Evolutionary conservation across 1,139 yeast genomes (phyloP), one percentile per base, ranked within the genome.

Genomic region (Candida glucosophila): DNA sequence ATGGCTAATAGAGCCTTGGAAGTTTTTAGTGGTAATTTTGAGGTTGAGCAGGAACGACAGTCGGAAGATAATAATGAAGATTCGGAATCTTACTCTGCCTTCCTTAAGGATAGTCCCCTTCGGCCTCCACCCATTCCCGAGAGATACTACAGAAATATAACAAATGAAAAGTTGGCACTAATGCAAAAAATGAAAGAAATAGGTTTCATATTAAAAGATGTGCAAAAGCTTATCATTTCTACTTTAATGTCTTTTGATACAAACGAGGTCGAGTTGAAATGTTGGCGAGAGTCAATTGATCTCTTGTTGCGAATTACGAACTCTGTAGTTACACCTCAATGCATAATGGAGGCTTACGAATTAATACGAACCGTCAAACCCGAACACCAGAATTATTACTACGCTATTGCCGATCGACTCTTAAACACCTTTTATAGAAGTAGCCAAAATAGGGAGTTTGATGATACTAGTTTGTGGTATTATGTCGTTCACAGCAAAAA

Each of bases 401-500:
- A 16, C 10, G 12, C 12, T 3, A 23, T 26, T 10, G 13, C 26
- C 3, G n/a, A 26, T 5, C 20, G n/a, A 4, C 9, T 26, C 10
- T 13, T 26, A 14, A 12, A 19, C 9, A 15, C 16, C 7, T 26
- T 18, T 20, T 26, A 23, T 5, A 5, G 15, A 4, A 11, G 9
- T 9, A 8, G 16, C 11, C 19, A 20, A 7, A 6, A 9, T 12
- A 12, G 16, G 12, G 26, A 12, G 6, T 29, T 26, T 21, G 24
- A 29, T 9, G 34, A 26, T 25, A 26, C 26, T 12, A 40, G 35
- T 9, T 29, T 47, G 14, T 47, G 53, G 53, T 28, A 29, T 8
- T 41, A 34, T 22, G 35, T 47, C 4, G 35, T 40, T 16, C 39
- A 35, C 17, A 29, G 38, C 21, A 42, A 41, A 29, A 41, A 41